Evolutionary conservation across 2,329 filamentous ascomycete genomes (phyloP), one percentile per base, ranked within the genome.

Genomic region (Penicillium expansum): DNA sequence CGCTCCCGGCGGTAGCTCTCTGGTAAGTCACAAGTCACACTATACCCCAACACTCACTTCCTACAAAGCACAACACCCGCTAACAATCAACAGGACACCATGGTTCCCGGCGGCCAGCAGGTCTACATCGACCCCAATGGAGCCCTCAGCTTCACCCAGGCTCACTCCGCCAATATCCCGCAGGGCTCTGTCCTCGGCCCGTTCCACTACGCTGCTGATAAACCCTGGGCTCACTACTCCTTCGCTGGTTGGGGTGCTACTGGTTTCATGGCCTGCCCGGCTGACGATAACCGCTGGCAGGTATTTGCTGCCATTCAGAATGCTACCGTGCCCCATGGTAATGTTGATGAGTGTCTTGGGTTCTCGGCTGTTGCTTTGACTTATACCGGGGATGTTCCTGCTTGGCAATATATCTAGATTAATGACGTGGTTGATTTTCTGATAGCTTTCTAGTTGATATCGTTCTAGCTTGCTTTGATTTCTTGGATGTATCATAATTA

Each of bases 101-200:
- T 78, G 30, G 86, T 87, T 5, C 85, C 86, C 5, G 86, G 86
- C 29, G 86, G 86, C 27, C 86, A 89, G 65, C 72, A 78, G 56
- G 77, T 87, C 63, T 89, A 84, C 69, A 77, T 88, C 55, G 75
- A 73, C 3, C 75, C 80, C 4, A 70, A 77, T 27, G 86, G 86
- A 6, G 74, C 78, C 10, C 69, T 89, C 54, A 77, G 77, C 56
- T 89, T 83, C 74, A 84, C 84, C 0, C 66, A 71, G 39, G 79
- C 85, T 0, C 84, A 87, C 73, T 86, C 83, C 0, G 72, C 70
- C 2, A 73, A 66, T 55, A 79, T 81, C 5, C 84, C 85, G 0
- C 59, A 71, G 0, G 84, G 83, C 10, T 80, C 83, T 8, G 69
- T 79, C 37, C 52, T 73, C 16, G 80, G 79, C 1, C 80, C 81